Evolutionary conservation across 352 stramenopile genomes (phyloP), one percentile per base, ranked within the genome.

Genomic region (Peronospora farinosa): DNA sequence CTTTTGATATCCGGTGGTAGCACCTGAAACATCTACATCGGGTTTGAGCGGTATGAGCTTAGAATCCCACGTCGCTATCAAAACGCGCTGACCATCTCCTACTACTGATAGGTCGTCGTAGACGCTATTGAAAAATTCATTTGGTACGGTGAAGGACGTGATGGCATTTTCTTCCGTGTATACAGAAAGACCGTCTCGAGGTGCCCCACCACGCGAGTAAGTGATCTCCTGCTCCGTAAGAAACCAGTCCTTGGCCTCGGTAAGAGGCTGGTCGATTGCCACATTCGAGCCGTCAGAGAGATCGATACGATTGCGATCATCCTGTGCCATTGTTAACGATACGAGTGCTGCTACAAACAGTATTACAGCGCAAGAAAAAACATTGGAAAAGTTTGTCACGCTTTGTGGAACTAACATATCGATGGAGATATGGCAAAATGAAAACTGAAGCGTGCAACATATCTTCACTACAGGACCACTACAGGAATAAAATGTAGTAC

Each of bases 21-120:
- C 33, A 32, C 60, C 54, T n/a, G 35, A 48, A 5, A 40, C 32
- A 7, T 66, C 48, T 1, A 47, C 17, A 16, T 70, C 30, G 5
- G 74, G 67, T 16, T 65, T 47, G 10, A 81, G 65, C 7, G 66
- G 46, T 3, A 81, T 28, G n/a, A 78, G 23, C 37, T 63, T 52
- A 2, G 67, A 46, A 13, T 47, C 62, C 69, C 69, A 84, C 32
- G 49, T 59, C 3, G 62, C 50, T 7, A 75, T 41, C 19, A 64
- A 65, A 23, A 81, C 63, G 40, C 54, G 60, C 28, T 57, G 45
- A 5, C 41, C 32, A 9, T 42, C 39, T 7, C 45, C 44, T 0
- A 56, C 63, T n/a, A 37, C 47, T n/a, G 51, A 31, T 0, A 81
- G n/a, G n/a, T 86, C 72, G 0, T 56, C 44, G 38, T 64, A 69